Evolutionary conservation across 2,329 filamentous ascomycete genomes (phyloP).

Genomic region (Ceratocystis diversiconidia): DNA sequence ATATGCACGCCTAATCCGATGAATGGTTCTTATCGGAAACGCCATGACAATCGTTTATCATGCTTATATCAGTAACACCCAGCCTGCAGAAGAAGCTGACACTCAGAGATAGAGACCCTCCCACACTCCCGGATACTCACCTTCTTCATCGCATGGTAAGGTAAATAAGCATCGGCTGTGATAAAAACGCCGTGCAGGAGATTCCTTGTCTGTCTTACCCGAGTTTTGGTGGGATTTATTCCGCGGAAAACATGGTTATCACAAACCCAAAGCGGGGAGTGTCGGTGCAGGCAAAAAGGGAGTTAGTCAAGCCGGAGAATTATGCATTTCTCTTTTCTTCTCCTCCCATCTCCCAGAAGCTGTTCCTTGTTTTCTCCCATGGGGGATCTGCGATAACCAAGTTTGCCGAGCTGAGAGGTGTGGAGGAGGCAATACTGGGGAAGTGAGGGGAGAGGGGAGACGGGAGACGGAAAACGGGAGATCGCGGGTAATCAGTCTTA

Average conservation of each 20-base stretch:
- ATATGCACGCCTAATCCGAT: no score
- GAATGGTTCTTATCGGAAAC: background rate
- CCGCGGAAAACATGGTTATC: background rate
- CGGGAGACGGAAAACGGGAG: background rate
- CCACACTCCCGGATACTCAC: no score
- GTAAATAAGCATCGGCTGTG: no score
- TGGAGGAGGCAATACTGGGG: background rate
- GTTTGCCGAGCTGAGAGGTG: background rate
- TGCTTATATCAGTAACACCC: no score
- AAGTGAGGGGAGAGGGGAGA: background rate
- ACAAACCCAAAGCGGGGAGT: background rate
- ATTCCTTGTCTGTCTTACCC: no score
- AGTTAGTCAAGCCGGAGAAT: background rate
- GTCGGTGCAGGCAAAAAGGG: background rate
- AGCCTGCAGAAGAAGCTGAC: no score
- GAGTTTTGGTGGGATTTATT: background rate
- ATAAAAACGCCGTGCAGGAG: no score
- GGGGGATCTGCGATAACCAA: conserved; percentile 1
- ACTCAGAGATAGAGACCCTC: no score
- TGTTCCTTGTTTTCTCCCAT: background rate
- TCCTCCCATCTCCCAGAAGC: background rate
- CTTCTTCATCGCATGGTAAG: no score
- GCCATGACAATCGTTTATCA: background rate
- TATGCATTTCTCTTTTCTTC: background rate
- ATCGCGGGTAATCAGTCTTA: background rate